These are phyloP conservation scores for Arctostaphylos glauca DNA, from an alignment of 148 eudicot genomes.

Conservation along the genomic window DNA sequence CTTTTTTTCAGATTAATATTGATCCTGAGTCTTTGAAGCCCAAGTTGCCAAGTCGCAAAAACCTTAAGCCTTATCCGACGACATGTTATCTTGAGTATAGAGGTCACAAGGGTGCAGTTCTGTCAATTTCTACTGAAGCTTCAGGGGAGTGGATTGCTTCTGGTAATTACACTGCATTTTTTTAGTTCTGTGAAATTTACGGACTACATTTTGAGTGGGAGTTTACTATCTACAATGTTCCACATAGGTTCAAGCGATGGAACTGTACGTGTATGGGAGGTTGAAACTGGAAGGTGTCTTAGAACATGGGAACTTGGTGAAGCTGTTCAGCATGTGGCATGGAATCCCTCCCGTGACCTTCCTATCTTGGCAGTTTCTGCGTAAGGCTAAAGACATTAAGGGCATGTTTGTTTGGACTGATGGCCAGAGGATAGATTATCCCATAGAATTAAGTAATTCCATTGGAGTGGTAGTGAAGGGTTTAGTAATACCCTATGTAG, in stretches of 20 bases:
- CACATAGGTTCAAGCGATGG: constrained; percentile 80
- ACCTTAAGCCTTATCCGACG: constrained; percentile 84
- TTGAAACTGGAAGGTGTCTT: constrained; percentile 85
- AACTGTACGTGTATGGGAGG: constrained; percentile 90
- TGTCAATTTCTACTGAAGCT: constrained; percentile 70
- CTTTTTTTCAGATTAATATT: constrained; percentile 62
- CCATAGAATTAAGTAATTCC: neutral
- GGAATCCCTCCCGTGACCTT: constrained; percentile 85
- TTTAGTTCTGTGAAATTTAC: neutral
- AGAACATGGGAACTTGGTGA: constrained; percentile 79
- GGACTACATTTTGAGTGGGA: neutral
- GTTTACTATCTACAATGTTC: constrained; percentile 5
- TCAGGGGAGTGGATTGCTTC: constrained; percentile 98
- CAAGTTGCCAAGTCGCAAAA: constrained; percentile 78
- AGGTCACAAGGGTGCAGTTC: constrained; percentile 84
- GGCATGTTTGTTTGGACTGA: neutral
- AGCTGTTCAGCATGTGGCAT: constrained; percentile 65
- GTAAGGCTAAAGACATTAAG: constrained; percentile 41
- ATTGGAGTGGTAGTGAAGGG: neutral
- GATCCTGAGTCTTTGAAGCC: constrained; percentile 93
- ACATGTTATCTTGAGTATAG: constrained; percentile 80
- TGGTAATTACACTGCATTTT: constrained; percentile 35
- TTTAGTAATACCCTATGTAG: neutral
- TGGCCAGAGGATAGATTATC: neutral
- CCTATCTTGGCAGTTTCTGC: constrained; percentile 78